phyloP scores from a whole-genome alignment of 176 grass and related monocot genomes.

The Cymbopogon citratus region DNA sequence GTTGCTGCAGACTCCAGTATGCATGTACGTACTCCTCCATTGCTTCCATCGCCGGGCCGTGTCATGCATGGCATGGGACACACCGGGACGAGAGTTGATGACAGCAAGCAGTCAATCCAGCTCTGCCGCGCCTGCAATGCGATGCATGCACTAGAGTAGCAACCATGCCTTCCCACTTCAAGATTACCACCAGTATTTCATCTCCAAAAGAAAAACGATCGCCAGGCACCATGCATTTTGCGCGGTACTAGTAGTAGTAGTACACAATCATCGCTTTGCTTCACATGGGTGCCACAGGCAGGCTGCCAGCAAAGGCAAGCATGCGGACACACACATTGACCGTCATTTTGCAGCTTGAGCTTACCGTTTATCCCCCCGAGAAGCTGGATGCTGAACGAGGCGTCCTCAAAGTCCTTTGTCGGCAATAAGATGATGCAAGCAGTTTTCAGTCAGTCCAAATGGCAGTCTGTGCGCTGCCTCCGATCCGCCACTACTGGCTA shows the following conservation, averaged over 20 bases:
- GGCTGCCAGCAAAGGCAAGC: background rate
- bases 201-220: background rate
- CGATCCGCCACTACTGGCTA: background rate
- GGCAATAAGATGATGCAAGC: slow-evolving; percentile 8
- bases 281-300: background rate
- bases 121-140: background rate
- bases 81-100: background rate
- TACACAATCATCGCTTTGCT: background rate
- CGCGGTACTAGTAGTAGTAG: background rate
- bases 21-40: background rate
- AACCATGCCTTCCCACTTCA: background rate
- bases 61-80: background rate
- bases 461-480: background rate
- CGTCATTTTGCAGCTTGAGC: background rate
- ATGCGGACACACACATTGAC: background rate
- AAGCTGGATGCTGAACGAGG: background rate
- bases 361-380: background rate
- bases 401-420: background rate
- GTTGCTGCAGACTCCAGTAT: background rate
- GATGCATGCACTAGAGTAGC: background rate
- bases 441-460: slow-evolving; percentile 18
- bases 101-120: background rate
- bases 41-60: slow-evolving; percentile 14
- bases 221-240: background rate
- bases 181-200: background rate